Evolutionary conservation across 306 rosid genomes (phyloP).

Genomic region (Pterocarpus santalinus): DNA sequence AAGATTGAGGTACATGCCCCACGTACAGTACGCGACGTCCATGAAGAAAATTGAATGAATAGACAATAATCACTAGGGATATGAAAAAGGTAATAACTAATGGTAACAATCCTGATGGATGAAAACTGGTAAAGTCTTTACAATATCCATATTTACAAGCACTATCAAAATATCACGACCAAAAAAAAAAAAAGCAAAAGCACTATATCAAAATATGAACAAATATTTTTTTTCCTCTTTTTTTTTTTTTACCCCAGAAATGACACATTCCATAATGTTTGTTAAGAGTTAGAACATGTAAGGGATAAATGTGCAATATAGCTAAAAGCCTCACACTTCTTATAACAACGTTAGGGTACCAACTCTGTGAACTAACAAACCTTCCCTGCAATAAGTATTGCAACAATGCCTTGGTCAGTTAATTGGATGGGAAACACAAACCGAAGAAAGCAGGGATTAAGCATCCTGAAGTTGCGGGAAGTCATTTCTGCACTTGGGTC

Average conservation of each 20-base stretch:
- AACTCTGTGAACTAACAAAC: slow-evolving; percentile 31
- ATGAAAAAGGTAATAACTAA: background rate
- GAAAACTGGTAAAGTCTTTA: background rate
- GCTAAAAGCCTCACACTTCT: background rate
- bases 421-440: slow-evolving; percentile 38
- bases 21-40: background rate
- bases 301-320: background rate
- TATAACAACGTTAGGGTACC: background rate
- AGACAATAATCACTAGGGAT: background rate
- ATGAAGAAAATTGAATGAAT: background rate
- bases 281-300: slow-evolving; percentile 20
- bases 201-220: slow-evolving; percentile 15
- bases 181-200: no score
- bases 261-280: slow-evolving; percentile 14
- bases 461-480: slow-evolving; percentile 21
- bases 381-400: slow-evolving; percentile 23
- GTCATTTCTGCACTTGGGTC: slow-evolving; percentile 52
- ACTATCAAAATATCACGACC: background rate
- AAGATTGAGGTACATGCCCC: background rate
- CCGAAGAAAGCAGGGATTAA: background rate
- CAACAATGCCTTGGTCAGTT: slow-evolving; percentile 32
- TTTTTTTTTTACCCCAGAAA: background rate
- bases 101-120: background rate
- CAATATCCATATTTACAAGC: slow-evolving; percentile 34
- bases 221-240: background rate